Percentiles rank a stretch among this genome's conserved stretches.
phyloP scores from a whole-genome alignment of 2,329 filamentous ascomycete genomes.

The Dactylellina haptotyla region DNA sequence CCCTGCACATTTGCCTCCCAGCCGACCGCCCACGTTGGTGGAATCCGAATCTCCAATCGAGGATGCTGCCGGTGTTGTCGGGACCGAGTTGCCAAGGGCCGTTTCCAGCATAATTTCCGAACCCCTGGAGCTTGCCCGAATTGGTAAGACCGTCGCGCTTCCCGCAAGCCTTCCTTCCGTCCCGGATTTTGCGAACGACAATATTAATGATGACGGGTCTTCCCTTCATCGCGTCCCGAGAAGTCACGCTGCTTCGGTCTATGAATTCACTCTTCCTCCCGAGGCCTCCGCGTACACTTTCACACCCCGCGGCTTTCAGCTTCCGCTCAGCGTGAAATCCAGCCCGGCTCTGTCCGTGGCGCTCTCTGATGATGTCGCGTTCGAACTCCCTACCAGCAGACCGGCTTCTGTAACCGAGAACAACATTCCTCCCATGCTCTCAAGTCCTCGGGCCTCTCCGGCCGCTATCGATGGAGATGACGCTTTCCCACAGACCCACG shows the following conservation, averaged over 20 bases:
- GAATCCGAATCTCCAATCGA: neutral
- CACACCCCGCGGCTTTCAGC: conserved; percentile 10
- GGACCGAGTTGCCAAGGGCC: neutral
- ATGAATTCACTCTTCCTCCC: conserved; percentile 9
- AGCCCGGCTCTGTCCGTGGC: conserved; percentile 24
- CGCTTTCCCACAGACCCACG: neutral
- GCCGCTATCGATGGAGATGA: neutral
- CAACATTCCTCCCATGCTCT: conserved; percentile 5
- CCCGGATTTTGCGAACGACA: conserved; percentile 14
- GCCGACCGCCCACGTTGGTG: conserved; percentile 22
- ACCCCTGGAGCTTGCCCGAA: conserved; percentile 30
- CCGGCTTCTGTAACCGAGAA: conserved; percentile 12
- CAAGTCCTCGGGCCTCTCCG: neutral
- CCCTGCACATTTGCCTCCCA: conserved; percentile 16
- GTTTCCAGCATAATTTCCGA: conserved; percentile 27
- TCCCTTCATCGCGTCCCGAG: conserved; percentile 12
- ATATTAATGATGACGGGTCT: neutral
- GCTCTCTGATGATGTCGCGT: neutral
- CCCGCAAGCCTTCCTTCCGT: conserved; percentile 29
- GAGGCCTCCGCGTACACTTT: neutral
- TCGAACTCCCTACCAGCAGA: conserved; percentile 29
- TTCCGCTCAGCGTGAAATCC: conserved; percentile 33
- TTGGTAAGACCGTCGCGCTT: conserved; percentile 27
- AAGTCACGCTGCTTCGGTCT: conserved; percentile 26
- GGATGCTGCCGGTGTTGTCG: neutral